phyloP scores from a whole-genome alignment of 306 rosid species.

The Castanea crenata region DNA sequence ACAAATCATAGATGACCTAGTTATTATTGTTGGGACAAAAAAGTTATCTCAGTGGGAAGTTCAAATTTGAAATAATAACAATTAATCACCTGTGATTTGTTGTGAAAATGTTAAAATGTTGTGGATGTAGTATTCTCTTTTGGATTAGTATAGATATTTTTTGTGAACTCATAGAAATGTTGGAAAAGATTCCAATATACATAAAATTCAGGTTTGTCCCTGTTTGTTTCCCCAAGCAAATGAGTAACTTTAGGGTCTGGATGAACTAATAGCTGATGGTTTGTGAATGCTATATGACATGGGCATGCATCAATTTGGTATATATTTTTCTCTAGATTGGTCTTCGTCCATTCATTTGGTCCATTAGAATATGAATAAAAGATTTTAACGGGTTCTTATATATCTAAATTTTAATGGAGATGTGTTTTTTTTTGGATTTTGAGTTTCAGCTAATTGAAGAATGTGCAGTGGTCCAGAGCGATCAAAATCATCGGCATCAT shows the following conservation, averaged over 20 bases:
- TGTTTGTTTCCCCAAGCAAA: neutral
- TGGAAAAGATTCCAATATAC: neutral
- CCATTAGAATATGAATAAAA: neutral
- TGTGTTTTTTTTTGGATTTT: neutral
- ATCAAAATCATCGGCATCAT: conserved; percentile 42
- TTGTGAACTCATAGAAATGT: neutral
- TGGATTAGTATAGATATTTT: neutral
- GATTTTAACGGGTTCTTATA: neutral
- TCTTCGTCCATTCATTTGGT: neutral
- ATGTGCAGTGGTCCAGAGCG: conserved; percentile 78
- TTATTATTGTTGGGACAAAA: too few relatives aligned
- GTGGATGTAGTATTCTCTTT: too few relatives aligned
- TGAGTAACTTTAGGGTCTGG: neutral
- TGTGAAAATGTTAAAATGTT: too few relatives aligned
- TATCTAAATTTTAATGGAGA: neutral
- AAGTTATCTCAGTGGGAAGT: too few relatives aligned
- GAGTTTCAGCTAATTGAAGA: conserved; percentile 40
- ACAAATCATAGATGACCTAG: too few relatives aligned
- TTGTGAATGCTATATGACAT: neutral
- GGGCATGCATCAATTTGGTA: neutral
- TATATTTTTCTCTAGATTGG: neutral
- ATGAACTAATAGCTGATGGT: neutral
- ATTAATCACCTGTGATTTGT: too few relatives aligned
- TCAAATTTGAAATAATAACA: too few relatives aligned
- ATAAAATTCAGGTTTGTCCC: neutral